Conservation (phyloP, 306 rosid genomes). For the Ceratonia siliqua region DNA sequence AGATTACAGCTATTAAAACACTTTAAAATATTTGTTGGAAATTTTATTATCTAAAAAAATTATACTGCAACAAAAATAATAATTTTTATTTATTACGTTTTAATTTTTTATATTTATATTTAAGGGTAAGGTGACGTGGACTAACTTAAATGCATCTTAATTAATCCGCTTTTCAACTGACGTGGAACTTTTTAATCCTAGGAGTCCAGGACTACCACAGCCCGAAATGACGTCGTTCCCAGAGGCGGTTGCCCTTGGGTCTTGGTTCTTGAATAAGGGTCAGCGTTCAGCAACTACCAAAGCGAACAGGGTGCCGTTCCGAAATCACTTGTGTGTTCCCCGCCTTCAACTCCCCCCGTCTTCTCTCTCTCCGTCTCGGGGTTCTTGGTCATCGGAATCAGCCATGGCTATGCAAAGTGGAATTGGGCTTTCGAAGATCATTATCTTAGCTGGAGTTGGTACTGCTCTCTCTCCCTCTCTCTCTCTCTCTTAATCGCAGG, state of each 20-base stretch:
- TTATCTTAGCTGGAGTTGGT: constrained; percentile 79
- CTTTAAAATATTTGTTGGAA: too few relatives aligned
- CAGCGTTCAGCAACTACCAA: not conserved
- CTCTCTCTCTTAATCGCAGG: not conserved
- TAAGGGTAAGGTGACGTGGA: too few relatives aligned
- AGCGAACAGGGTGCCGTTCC: not conserved
- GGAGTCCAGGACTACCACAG: too few relatives aligned
- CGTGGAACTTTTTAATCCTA: too few relatives aligned
- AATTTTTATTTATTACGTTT: too few relatives aligned
- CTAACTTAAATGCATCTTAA: too few relatives aligned
- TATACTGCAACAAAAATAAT: too few relatives aligned
- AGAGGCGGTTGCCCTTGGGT: too few relatives aligned
- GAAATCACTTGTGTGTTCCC: not conserved
- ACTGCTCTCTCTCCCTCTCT: not conserved
- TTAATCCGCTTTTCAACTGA: too few relatives aligned
- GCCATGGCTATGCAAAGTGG: constrained; percentile 86
- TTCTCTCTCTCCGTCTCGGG: not conserved
- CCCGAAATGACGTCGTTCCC: not conserved
- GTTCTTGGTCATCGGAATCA: constrained; percentile 26
- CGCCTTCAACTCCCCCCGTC: not conserved
- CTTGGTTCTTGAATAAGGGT: not conserved
- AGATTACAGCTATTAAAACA: too few relatives aligned
- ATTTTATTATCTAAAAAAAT: too few relatives aligned
- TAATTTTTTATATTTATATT: too few relatives aligned
- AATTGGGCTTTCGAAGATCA: constrained; percentile 60